Evolutionary conservation across 176 grass and related monocot species (phyloP), one percentile per base, ranked within the genome.

Genomic region (Lolium multiflorum): DNA sequence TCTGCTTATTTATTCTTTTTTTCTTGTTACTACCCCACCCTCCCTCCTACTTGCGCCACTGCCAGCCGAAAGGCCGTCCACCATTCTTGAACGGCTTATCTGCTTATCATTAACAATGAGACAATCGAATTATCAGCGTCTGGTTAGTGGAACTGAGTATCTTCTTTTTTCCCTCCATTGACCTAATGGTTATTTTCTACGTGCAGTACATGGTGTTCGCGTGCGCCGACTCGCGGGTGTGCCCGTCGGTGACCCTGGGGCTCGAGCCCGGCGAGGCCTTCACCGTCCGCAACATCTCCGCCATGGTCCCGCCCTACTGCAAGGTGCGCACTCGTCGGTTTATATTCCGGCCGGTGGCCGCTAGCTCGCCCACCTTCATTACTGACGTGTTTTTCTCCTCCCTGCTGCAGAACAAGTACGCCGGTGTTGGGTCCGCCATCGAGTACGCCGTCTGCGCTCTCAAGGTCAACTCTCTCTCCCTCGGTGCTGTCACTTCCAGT

Each of bases 181-280:
- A 14, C 52, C 6, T 17, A 37, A 47, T 67, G 74, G 20, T n/a
- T 5, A 8, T 50, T 5, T 15, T 22, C 81, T 58, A 2, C 10
- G 43, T 74, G 74, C 93, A 98, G 96, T 98, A 96, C 91, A 96
- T 98, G 97, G 94, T 98, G 82, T 98, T 98, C 88, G 87, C 97
- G 0, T 98, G 97, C 74, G 18, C 96, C 14, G 96, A 98, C 84
- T 98, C 96, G 0, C 96, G 96, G 1, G 90, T 92, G 83, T 98
- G 96, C 94, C 96, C 96, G 24, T 98, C 93, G n/a, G 96, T 98
- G 83, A 88, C 92, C 60, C 86, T 98, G 11, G 90, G 90, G 11
- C 93, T 96, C 57, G 11, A 94, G 76, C 96, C 96, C n/a, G 96
- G 96, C 9, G 96, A 98, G 78, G 96, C 96, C 79, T 98, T 98